Conservation (phyloP, 805 yeast genomes). For the Candida parachauliodes region DNA sequence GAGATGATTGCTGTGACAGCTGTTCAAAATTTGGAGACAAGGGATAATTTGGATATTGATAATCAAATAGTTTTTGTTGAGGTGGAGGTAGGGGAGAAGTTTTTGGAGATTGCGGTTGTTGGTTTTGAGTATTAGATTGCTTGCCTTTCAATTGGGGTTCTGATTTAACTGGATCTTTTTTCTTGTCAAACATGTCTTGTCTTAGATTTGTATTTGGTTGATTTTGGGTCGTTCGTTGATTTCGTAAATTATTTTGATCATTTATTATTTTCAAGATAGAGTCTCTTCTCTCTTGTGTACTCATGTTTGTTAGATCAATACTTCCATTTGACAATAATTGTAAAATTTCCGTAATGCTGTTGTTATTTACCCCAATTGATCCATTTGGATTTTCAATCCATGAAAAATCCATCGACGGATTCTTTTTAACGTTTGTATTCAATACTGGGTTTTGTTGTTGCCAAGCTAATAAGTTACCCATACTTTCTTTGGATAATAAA, state of each 20-base stretch:
- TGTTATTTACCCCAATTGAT: slow-evolving; percentile 20
- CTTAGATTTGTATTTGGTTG: slow-evolving; percentile 21
- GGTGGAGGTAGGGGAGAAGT: slow-evolving; percentile 1
- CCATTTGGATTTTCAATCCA: slow-evolving; percentile 10
- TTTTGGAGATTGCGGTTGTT: neutral
- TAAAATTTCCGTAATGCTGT: slow-evolving; percentile 29
- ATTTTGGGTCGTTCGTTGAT: slow-evolving; percentile 10
- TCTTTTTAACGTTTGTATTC: slow-evolving; percentile 20
- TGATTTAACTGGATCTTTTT: neutral
- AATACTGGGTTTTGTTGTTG: slow-evolving; percentile 14
- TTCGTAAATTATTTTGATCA: slow-evolving; percentile 24
- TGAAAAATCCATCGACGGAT: slow-evolving; percentile 24
- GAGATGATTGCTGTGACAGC: slow-evolving; percentile 7
- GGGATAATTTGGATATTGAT: slow-evolving; percentile 26
- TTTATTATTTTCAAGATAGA: slow-evolving; percentile 34
- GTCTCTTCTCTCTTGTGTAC: slow-evolving; percentile 37
- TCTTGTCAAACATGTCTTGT: slow-evolving; percentile 37
- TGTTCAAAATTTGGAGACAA: neutral
- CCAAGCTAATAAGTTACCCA: slow-evolving; percentile 29
- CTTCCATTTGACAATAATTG: slow-evolving; percentile 31
- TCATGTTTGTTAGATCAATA: slow-evolving; percentile 36
- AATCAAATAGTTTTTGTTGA: slow-evolving; percentile 33
- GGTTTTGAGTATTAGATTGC: neutral
- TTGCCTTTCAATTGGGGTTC: slow-evolving; percentile 1
- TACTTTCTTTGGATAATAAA: slow-evolving; percentile 29